phyloP scores from a whole-genome alignment of 495 filamentous ascomycete species.

The Amorphotheca resinae region DNA sequence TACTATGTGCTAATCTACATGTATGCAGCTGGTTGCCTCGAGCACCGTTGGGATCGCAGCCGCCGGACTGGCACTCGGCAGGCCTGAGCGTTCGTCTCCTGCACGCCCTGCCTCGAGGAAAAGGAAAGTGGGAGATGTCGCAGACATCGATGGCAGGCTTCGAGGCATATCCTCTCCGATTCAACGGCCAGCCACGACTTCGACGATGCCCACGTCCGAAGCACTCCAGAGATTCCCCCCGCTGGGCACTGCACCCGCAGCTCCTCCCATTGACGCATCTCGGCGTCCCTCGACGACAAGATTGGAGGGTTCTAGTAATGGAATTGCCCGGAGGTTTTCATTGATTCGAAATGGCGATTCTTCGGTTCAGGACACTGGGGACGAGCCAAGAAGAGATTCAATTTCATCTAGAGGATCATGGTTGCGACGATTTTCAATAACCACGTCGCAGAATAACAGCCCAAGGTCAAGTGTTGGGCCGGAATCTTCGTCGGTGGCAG shows the following conservation, averaged over 20 bases:
- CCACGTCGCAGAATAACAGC: slow-evolving; percentile 62
- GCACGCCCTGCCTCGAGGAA: slow-evolving; percentile 27
- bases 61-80: slow-evolving; percentile 40
- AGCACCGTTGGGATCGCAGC: slow-evolving; percentile 48
- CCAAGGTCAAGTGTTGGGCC: slow-evolving; percentile 51
- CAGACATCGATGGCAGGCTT: slow-evolving; percentile 25
- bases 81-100: slow-evolving; percentile 28
- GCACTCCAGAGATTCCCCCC: slow-evolving; percentile 19
- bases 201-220: slow-evolving; percentile 22
- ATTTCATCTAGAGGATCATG: slow-evolving; percentile 54
- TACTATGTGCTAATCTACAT: slow-evolving; percentile 4
- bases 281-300: slow-evolving; percentile 20
- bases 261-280: slow-evolving; percentile 10
- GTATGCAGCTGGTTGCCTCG: slow-evolving; percentile 40
- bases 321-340: slow-evolving; percentile 28
- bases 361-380: slow-evolving; percentile 19
- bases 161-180: slow-evolving; percentile 24
- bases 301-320: slow-evolving; percentile 25
- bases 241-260: not conserved
- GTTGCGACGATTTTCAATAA: slow-evolving; percentile 62
- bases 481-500: slow-evolving; percentile 54
- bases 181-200: slow-evolving; percentile 26
- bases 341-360: slow-evolving; percentile 30
- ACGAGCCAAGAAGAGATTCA: slow-evolving; percentile 30
- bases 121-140: slow-evolving; percentile 30